These are phyloP conservation scores for Naumovozyma castellii DNA, from an alignment of 805 yeast genomes.

Conservation along the genomic window DNA sequence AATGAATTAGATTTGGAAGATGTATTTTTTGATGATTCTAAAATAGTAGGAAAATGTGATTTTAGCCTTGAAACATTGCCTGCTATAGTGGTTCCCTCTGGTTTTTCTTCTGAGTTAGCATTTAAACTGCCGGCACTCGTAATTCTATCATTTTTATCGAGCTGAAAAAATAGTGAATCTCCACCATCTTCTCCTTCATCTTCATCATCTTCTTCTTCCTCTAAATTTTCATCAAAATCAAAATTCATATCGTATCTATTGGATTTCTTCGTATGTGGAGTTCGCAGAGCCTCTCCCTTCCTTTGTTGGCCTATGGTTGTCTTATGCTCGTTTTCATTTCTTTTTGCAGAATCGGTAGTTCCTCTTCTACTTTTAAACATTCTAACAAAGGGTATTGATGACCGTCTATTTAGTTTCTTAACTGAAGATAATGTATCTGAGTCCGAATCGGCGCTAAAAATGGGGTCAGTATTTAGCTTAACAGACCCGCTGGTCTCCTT, in stretches of 20 bases:
- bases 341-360: neutral
- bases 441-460: conserved; percentile 8
- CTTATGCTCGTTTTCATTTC: neutral
- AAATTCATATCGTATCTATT: conserved; percentile 21
- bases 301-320: neutral
- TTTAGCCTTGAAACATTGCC: conserved; percentile 12
- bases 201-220: conserved; percentile 28
- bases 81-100: conserved; percentile 2
- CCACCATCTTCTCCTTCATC: conserved; percentile 22
- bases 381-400: conserved; percentile 17
- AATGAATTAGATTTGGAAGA: conserved; percentile 6
- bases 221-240: conserved; percentile 25
- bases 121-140: neutral
- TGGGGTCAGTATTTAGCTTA: neutral
- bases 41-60: conserved; percentile 10
- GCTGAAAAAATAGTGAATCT: conserved; percentile 19
- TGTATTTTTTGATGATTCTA: conserved; percentile 6
- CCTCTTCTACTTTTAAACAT: conserved; percentile 19
- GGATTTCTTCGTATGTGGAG: conserved; percentile 3
- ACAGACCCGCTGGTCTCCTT: neutral
- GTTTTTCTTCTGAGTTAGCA: neutral
- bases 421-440: conserved; percentile 6
- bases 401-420: conserved; percentile 9
- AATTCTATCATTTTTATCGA: conserved; percentile 5
- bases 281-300: neutral